Evolutionary conservation across 1,139 yeast genomes (phyloP), one percentile per base, ranked within the genome.

Genomic region (Starmera stellimalicola): DNA sequence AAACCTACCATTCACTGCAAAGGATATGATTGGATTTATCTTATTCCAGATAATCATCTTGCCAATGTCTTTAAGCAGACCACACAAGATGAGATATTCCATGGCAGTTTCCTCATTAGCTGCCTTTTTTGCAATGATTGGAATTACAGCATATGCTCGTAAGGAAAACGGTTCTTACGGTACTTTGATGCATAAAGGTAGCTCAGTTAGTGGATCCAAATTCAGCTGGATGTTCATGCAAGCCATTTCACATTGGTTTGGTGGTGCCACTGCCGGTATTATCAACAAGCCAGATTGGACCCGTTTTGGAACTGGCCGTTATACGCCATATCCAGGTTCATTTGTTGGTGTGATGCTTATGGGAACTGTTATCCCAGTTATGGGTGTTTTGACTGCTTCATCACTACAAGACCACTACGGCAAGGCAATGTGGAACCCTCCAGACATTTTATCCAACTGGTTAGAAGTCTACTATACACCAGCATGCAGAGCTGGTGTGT

Each of bases 381-480:
- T 48, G 28, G 52, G 52, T 33, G 42, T 46, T 28, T 27, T 44
- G n/a, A 39, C 48, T 25, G 44, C 63, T n/a, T 54, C 61, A 5
- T 57, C 62, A 4, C 47, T 54, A 12, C 29, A 42, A 17, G 48
- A 43, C 15, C 32, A 42, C 16, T 50, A 47, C 35, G 54, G 53
- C 4, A 38, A 37, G 19, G 34, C 24, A 61, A 64, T 57, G 35
- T 62, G 68, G 68, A 51, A 60, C 31, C 65, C 65, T 7, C 57
- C 59, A 32, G 60, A 55, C 33, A 44, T 51, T 51, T 42, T 47
- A 35, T 46, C 46, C 35, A 43, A 54, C 47, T 37, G 52, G 62
- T 17, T 49, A 34, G 17, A 57, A 7, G 51, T 52, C 27, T 43
- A 47, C 32, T 51, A 50, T 29, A 44, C 50, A 31, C 45, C 58